phyloP scores from a whole-genome alignment of 208 protist species.

The Wallacemonas sp. region DNA sequence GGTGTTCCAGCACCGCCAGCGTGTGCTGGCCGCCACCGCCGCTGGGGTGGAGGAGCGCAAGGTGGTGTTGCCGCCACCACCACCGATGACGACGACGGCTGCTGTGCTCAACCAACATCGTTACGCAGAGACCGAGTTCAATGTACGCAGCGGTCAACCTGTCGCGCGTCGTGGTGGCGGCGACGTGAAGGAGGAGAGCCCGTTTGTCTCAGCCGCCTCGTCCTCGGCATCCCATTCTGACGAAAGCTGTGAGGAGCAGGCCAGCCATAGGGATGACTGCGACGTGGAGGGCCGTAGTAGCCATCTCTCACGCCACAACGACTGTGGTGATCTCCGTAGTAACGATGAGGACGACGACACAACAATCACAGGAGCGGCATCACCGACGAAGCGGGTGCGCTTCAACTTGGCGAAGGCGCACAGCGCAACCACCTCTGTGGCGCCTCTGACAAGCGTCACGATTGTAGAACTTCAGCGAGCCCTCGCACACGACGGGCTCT shows the following conservation, averaged over 20 bases:
- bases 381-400: background rate
- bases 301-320: too few relatives aligned
- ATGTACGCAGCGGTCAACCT: too few relatives aligned
- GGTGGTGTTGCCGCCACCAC: background rate
- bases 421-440: background rate
- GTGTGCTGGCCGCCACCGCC: background rate
- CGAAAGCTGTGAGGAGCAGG: too few relatives aligned
- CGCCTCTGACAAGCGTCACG: background rate
- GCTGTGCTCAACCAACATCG: too few relatives aligned
- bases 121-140: too few relatives aligned
- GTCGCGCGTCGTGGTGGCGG: too few relatives aligned
- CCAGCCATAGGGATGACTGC: too few relatives aligned
- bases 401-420: background rate
- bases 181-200: too few relatives aligned
- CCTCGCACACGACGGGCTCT: background rate
- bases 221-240: too few relatives aligned
- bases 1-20: background rate
- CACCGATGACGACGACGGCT: background rate
- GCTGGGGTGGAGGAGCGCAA: background rate
- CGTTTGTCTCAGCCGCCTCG: too few relatives aligned
- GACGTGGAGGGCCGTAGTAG: too few relatives aligned
- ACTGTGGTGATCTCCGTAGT: background rate
- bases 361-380: background rate
- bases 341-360: background rate
- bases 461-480: constrained; percentile 3